Evolutionary conservation across 1,284 basidiomycete genomes (phyloP).

Genomic region (Melampsora larici-populina): DNA sequence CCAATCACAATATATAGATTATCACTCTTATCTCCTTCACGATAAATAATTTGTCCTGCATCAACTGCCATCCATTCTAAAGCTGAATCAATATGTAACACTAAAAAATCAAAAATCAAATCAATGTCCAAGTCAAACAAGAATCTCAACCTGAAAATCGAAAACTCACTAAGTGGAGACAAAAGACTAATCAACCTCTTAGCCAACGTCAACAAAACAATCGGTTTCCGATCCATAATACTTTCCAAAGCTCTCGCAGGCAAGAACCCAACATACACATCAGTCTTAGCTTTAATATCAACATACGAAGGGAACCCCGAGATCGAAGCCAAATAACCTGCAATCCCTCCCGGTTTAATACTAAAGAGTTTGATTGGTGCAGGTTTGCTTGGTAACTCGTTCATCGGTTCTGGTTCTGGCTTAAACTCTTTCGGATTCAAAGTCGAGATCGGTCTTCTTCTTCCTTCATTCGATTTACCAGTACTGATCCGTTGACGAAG

Average conservation of each 20-base stretch:
- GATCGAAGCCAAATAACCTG: conserved; percentile 92
- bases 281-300: conserved; percentile 92
- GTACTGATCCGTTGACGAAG: too few relatives aligned
- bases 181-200: conserved; percentile 90
- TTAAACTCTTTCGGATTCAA: too few relatives aligned
- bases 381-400: not conserved
- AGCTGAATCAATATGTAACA: conserved; percentile 93
- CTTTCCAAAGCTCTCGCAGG: conserved; percentile 82
- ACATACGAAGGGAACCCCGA: conserved; percentile 91
- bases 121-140: not conserved
- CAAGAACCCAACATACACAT: conserved; percentile 92
- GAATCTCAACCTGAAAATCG: conserved; percentile 46
- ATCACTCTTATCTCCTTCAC: conserved; percentile 81
- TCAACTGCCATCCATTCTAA: conserved; percentile 97
- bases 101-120: conserved; percentile 55
- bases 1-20: conserved; percentile 99
- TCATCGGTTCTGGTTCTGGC: not conserved
- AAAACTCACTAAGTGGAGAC: conserved; percentile 71
- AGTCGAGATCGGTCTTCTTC: too few relatives aligned
- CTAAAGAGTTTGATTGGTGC: conserved; percentile 66
- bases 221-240: conserved; percentile 86
- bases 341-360: conserved; percentile 95
- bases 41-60: conserved; percentile 87
- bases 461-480: too few relatives aligned
- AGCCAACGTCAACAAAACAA: conserved; percentile 91